Evolutionary conservation across 2,329 filamentous ascomycete genomes (phyloP), one percentile per base, ranked within the genome.

Genomic region (Chrysoporthe austroafricana): DNA sequence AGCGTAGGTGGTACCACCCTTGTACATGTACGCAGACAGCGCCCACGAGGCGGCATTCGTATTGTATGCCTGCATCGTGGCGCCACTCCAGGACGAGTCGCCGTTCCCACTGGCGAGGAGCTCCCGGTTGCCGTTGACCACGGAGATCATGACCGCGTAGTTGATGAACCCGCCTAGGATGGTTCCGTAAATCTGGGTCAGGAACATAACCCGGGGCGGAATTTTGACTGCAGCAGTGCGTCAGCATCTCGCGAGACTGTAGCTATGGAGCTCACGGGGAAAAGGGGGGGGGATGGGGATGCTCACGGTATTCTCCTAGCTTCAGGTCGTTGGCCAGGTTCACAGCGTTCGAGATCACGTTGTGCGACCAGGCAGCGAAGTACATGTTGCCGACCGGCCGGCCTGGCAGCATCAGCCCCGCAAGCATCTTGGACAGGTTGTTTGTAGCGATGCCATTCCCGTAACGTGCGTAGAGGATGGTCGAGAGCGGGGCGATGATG

Each of bases 381-480:
- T 86, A 87, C 82, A 87, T 85, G 74, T 87, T 87, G 2, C 83
- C 85, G 4, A 87, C 71, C 0, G 85, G 85, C 1, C 81, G 80
- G 1, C 79, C 82, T 1, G 85, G 85, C 2, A 86, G 70, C 67
- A 84, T 75, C 3, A 86, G 76, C 62, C 85, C 85, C 0, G 81
- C 85, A 60, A 87, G 68, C 84, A 87, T 85, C 70, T 87, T 86
- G 26, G 84, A 87, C 50, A 88, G 68, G 66, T 87, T 86, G 72
- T 87, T 87, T 2, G 85, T 88, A 8, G 84, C 83, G 44, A 88
- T 86, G 14, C 86, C 86, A 58, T 84, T 87, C 11, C 86, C 86
- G 52, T 79, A 87, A 0, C 84, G 79, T 2, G 83, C 82, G 66
- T 82, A 86, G 0, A 87, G 77, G 2, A 88, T 72, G 0, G 79